Conservation (phyloP, 805 yeast genomes). For the Barnettozyma pratensis region DNA sequence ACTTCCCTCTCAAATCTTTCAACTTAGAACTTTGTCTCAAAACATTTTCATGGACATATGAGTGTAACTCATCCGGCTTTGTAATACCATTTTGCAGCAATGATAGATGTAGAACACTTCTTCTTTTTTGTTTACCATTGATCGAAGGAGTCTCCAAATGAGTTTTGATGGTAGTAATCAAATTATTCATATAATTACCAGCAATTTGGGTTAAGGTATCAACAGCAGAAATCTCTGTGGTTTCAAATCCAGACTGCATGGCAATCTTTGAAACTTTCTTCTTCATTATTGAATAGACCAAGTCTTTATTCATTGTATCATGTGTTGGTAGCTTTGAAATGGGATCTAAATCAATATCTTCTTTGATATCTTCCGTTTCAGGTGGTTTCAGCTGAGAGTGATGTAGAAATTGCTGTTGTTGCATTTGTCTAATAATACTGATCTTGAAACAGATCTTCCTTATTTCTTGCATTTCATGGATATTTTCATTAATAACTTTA, state of each 20-base stretch:
- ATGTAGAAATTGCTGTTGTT: conserved; percentile 71
- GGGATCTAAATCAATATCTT: conserved; percentile 71
- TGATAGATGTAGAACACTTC: conserved; percentile 54
- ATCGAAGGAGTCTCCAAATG: conserved; percentile 59
- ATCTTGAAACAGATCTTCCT: conserved; percentile 86
- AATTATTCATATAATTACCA: conserved; percentile 68
- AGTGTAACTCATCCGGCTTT: conserved; percentile 69
- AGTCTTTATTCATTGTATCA: conserved; percentile 51
- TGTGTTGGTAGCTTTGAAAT: conserved; percentile 70
- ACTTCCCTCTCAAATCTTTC: conserved; percentile 58
- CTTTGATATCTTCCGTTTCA: conserved; percentile 53
- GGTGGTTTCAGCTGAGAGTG: conserved; percentile 71
- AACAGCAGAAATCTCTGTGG: conserved; percentile 71
- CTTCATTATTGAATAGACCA: conserved; percentile 62
- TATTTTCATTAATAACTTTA: conserved; percentile 55
- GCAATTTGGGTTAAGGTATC: conserved; percentile 80
- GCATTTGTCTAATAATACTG: conserved; percentile 84
- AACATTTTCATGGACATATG: conserved; percentile 69
- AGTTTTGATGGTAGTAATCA: conserved; percentile 63
- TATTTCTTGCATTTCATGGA: conserved; percentile 79
- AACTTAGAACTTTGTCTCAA: conserved; percentile 65
- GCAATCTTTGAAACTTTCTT: conserved; percentile 71
- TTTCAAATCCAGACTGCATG: conserved; percentile 91
- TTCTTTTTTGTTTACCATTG: conserved; percentile 27
- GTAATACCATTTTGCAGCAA: conserved; percentile 83